These are phyloP conservation scores for Pyrus bretschneideri DNA, from an alignment of 306 rosid species.

Conservation along the genomic window DNA sequence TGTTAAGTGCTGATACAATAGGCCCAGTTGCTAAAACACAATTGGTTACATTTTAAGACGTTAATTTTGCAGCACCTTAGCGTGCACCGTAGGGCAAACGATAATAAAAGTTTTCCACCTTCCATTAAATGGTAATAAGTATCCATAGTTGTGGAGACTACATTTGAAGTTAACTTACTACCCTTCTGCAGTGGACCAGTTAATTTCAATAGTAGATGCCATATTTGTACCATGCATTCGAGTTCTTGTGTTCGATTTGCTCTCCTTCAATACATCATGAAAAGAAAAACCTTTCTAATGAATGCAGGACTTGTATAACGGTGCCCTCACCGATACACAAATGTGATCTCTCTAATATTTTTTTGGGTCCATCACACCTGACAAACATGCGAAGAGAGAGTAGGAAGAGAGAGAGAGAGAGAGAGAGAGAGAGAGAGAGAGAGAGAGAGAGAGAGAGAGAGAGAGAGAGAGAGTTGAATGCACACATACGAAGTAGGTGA, in stretches of 20 bases:
- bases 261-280: no score
- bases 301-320: no score
- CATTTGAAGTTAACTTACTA: neutral
- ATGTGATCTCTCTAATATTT: no score
- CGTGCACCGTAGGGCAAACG: neutral
- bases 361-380: no score
- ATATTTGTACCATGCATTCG: no score
- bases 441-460: neutral
- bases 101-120: neutral
- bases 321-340: no score
- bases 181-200: neutral
- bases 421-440: no score
- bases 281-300: no score
- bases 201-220: neutral
- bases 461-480: neutral
- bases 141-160: neutral
- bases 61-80: no score
- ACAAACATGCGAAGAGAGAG: neutral
- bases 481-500: neutral
- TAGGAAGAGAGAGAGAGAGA: neutral
- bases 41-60: no score
- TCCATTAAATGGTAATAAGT: neutral
- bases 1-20: neutral
- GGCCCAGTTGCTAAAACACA: neutral
- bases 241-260: no score